Base-by-base conservation (phyloP, 2,329 filamentous ascomycete species). In the Coleophoma eucalyptorum region DNA sequence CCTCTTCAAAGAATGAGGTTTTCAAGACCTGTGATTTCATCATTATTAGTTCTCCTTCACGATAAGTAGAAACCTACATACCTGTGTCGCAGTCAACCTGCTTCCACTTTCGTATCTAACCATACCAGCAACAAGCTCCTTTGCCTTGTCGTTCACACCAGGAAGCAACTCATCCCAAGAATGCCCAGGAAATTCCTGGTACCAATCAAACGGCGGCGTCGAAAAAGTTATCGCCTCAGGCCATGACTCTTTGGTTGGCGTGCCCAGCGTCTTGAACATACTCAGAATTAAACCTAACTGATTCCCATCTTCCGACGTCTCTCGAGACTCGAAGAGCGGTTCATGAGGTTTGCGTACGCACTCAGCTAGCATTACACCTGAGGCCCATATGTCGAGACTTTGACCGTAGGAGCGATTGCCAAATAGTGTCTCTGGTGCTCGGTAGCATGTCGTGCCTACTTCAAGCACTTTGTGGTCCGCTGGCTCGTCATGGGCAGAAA, bases 251-350 rank as follows among this genome's bases (percentile, higher is more conserved):
- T 77, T 69, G 42, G 87, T 87, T 0, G 94, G 94, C 1, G 92
- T 97, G 1, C 95, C 95, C 6, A 99, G 69, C 1, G 87, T 95
- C 69, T 89, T 86, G 71, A 99, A 97, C 34, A 97, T 93, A 63
- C 90, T 96, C 48, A 92, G 78, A 50, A 99, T 93, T 46, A 99
- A 75, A 0, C 90, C 89, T 37, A 99, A 76, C 69, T 99, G 94
- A 64, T 89, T 97, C 0, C 95, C 94, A 46, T 97, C 79, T 60
- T 96, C 90, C 53, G 81, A 75, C 0, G 72, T 75, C 2, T 77
- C 67, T 1, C 90, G 88, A 3, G 90, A 89, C 65, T 94, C 87
- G 60, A 99, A 97, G 1, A 97, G 74, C 0, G 87, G 78, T n/a
- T 53, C 72, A 42, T 72, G 83, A 59, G 65, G 76, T 57, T 57